Base-by-base conservation (phyloP, 208 protist species). In the Acanthamoeba culbertsoni region DNA sequence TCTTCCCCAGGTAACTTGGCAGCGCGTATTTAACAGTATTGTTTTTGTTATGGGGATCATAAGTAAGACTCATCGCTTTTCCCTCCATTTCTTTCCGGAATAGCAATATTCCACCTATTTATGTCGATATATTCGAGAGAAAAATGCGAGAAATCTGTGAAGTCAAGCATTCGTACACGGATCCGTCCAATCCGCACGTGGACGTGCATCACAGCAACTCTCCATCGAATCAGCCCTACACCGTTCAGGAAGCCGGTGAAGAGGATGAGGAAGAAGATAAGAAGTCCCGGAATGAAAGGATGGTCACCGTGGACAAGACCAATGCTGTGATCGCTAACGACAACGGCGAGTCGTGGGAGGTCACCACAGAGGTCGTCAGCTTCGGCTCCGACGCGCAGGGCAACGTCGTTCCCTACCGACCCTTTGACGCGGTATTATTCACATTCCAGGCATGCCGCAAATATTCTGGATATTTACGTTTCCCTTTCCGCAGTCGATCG, bases 51-150 rank as follows among this genome's bases (percentile, higher is more conserved):
- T 23, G n/a, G n/a, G n/a, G n/a, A n/a, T n/a, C n/a, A n/a, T n/a
- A n/a, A n/a, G n/a, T n/a, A n/a, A n/a, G n/a, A n/a, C n/a, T n/a
- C n/a, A n/a, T n/a, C n/a, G n/a, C n/a, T n/a, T n/a, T n/a, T n/a
- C n/a, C n/a, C n/a, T n/a, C n/a, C n/a, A n/a, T n/a, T n/a, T n/a
- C n/a, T n/a, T n/a, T n/a, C n/a, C n/a, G n/a, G n/a, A n/a, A 28
- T 40, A 79, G 68, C 5, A 79, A 79, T 48, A 79, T 79, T 79
- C 68, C 68, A 5, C 68, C 42, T 20, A 79, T 79, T 40, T 79
- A 79, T 40, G 31, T 48, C 23, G 68, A 79, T 26, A 33, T 79
- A 5, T 79, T 79, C 68, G 68, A 79, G 68, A 23, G 68, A 16
- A 79, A 79, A 40, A 79, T 79, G 68, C 33, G 26, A 5, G 68